phyloP scores from a whole-genome alignment of 202 grass and related monocot species.

The Musa balbisiana region DNA sequence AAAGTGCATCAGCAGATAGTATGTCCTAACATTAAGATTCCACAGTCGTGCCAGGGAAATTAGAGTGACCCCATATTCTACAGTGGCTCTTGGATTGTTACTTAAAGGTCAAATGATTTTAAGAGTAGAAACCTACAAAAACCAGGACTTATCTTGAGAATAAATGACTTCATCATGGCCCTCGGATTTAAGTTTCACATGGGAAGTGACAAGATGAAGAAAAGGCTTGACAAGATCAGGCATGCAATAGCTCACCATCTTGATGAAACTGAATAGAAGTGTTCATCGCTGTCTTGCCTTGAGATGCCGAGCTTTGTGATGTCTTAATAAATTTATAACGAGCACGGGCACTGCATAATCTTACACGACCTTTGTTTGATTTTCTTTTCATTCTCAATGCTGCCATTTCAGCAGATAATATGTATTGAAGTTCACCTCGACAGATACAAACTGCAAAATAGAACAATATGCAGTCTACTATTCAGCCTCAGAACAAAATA shows the following conservation, averaged over 20 bases:
- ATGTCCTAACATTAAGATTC: neutral
- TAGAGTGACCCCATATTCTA: neutral
- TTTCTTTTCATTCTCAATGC: slow-evolving; percentile 68
- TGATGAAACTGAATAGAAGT: neutral
- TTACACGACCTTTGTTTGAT: slow-evolving; percentile 28
- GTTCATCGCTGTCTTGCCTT: slow-evolving; percentile 12
- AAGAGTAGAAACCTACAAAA: too few species aligned
- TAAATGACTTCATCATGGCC: too few species aligned
- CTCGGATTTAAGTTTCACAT: neutral
- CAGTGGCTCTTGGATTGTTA: neutral
- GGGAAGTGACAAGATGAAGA: neutral
- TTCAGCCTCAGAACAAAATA: neutral
- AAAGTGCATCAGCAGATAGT: neutral
- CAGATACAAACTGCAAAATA: slow-evolving; percentile 17
- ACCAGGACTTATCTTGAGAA: too few species aligned
- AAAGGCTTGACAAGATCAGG: neutral
- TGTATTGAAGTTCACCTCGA: slow-evolving; percentile 6
- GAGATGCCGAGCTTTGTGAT: slow-evolving; percentile 31
- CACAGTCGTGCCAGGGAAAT: neutral
- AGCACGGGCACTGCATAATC: slow-evolving; percentile 24
- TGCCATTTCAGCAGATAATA: slow-evolving; percentile 39
- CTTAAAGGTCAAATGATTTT: neutral
- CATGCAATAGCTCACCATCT: neutral
- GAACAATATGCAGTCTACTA: neutral
- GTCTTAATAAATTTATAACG: slow-evolving; percentile 23